These are phyloP conservation scores for Sporisorium reilianum DNA, from an alignment of 1,284 basidiomycete species.

Conservation along the genomic window DNA sequence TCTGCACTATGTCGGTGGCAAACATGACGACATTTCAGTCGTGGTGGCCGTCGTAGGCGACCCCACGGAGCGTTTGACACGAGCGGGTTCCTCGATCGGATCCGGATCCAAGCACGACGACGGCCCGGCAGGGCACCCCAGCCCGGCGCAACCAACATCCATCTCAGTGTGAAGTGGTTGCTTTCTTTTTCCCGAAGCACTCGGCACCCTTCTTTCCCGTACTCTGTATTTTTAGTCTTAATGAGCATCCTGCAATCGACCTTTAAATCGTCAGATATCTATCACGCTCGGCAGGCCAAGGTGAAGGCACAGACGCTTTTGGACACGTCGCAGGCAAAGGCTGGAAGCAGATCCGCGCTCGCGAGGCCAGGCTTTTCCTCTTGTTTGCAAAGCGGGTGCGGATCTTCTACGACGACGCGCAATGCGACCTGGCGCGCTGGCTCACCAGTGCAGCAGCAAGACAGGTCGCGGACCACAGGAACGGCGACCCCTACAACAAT, in stretches of 20 bases:
- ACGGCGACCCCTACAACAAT: too few relatives aligned
- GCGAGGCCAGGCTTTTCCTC: too few relatives aligned
- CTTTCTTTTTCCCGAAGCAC: background rate
- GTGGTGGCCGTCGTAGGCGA: conserved; percentile 70
- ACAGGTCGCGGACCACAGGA: too few relatives aligned
- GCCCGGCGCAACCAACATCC: background rate
- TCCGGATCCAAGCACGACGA: conserved; percentile 12
- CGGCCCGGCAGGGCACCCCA: background rate
- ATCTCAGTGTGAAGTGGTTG: background rate
- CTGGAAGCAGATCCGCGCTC: too few relatives aligned
- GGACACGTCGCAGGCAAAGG: too few relatives aligned
- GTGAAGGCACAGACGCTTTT: too few relatives aligned
- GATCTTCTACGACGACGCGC: too few relatives aligned
- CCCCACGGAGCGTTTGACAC: conserved; percentile 27
- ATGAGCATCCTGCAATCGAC: background rate
- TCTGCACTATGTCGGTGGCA: conserved; percentile 70
- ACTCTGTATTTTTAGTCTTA: conserved; percentile 1
- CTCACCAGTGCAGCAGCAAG: too few relatives aligned
- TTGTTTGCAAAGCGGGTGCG: too few relatives aligned
- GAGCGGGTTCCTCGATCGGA: conserved; percentile 17
- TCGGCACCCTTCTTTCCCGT: background rate
- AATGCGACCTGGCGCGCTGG: too few relatives aligned
- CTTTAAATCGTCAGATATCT: background rate
- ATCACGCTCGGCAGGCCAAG: too few relatives aligned
- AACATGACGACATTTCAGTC: conserved; percentile 71